Evolutionary conservation across 2,329 filamentous ascomycete genomes (phyloP).

Genomic region (Phaeosphaeriaceae sp.): DNA sequence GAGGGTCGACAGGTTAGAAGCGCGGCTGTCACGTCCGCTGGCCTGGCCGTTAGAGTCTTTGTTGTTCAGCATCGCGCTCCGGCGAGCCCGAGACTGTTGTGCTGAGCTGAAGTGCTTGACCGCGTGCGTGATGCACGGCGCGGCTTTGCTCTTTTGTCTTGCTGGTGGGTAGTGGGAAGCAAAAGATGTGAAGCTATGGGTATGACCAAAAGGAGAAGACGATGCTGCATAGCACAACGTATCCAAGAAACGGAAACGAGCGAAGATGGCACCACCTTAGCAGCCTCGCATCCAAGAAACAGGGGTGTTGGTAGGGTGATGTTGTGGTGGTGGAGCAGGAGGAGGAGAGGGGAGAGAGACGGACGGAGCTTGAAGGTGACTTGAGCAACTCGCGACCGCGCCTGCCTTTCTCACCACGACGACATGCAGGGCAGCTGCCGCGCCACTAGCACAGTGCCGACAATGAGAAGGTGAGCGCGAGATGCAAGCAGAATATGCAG

Average conservation of each 20-base stretch:
- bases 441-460: not conserved
- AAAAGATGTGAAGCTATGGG: constrained; percentile 25
- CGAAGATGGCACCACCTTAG: constrained; percentile 19
- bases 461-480: constrained; percentile 4
- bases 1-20: constrained; percentile 53
- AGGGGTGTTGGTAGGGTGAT: constrained; percentile 22
- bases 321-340: constrained; percentile 13
- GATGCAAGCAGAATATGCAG: constrained; percentile 11
- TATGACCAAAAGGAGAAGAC: constrained; percentile 25
- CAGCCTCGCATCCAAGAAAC: constrained; percentile 18
- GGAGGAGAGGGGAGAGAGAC: constrained; percentile 5
- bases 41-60: constrained; percentile 49
- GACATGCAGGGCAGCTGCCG: constrained; percentile 2
- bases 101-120: not conserved
- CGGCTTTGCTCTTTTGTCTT: not conserved
- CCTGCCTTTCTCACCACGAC: constrained; percentile 14
- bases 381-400: constrained; percentile 4
- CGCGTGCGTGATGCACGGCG: not conserved
- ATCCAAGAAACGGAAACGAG: constrained; percentile 28
- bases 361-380: constrained; percentile 1
- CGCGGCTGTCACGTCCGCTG: constrained; percentile 56
- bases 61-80: constrained; percentile 53
- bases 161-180: constrained; percentile 9
- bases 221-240: constrained; percentile 22
- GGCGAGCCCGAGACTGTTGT: constrained; percentile 3